Conservation (phyloP, 257 asterid species). For the Ajuga chamaepitys region DNA sequence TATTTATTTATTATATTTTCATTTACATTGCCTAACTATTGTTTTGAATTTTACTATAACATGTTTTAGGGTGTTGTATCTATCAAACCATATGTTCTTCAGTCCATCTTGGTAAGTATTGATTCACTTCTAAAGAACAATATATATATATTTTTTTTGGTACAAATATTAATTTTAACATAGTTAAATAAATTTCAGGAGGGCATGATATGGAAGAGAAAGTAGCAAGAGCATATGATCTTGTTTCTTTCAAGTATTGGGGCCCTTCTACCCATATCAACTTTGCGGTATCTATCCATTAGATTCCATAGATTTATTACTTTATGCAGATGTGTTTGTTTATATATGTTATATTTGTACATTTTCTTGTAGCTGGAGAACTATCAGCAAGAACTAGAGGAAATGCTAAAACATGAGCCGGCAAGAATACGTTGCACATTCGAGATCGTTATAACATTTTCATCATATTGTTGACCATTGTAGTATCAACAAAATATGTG, state of each 20-base stretch:
- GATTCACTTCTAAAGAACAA: not conserved
- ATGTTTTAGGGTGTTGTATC: slow-evolving; percentile 28
- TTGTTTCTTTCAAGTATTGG: slow-evolving; percentile 93
- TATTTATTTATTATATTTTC: not conserved
- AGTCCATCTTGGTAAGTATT: slow-evolving; percentile 92
- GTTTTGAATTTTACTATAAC: slow-evolving; percentile 24
- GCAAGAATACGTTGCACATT: slow-evolving; percentile 81
- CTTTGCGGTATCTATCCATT: slow-evolving; percentile 36
- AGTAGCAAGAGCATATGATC: slow-evolving; percentile 96
- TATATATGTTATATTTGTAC: not conserved
- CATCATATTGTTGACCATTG: not conserved
- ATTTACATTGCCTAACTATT: slow-evolving; percentile 28
- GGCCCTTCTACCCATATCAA: slow-evolving; percentile 83
- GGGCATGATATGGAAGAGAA: slow-evolving; percentile 96
- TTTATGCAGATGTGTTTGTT: not conserved
- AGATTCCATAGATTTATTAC: no score
- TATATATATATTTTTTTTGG: no score
- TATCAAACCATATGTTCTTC: slow-evolving; percentile 15
- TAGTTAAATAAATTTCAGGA: slow-evolving; percentile 27
- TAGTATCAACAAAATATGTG: no score
- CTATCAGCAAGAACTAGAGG: slow-evolving; percentile 78
- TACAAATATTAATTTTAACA: not conserved
- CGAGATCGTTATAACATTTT: slow-evolving; percentile 49
- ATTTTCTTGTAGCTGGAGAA: slow-evolving; percentile 46
- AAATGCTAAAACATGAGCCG: slow-evolving; percentile 83